Base-by-base conservation (phyloP, 345 rosid species). In the Rhodamnia argentea region DNA sequence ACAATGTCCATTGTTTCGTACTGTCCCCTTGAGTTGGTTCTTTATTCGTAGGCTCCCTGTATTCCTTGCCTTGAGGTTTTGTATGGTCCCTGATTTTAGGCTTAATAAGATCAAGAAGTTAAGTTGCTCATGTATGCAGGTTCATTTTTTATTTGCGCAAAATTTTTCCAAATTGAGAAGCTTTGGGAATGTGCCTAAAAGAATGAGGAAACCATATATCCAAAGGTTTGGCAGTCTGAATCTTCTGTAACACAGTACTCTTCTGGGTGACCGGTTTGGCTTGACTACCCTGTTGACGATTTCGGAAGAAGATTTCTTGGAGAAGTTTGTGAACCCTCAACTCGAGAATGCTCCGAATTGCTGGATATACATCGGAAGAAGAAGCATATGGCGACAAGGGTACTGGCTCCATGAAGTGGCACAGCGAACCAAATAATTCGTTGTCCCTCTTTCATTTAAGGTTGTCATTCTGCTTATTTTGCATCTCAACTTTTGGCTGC, bases 281-380 rank as follows among this genome's bases (percentile, higher is more conserved):
- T 47, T 87, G 6, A 2, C 6, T 11, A 3, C 55, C 2, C 55
- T 85, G 32, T 84, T 90, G 23, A 2, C 4, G 0, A 3, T 22
- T 44, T 29, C 86, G 15, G 91, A 90, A 78, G 40, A 84, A 57
- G 3, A 4, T 6, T 88, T 90, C 57, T 15, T 90, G 55, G 32
- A 52, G 75, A 88, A 52, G 86, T 86, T 85, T 83, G 59, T 91
- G 84, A 50, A 57, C 50, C 27, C 55, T 24, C 75, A 82, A 57
- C 55, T 83, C 6, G 51, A 83, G 64, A 83, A 84, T 54, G 85
- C 75, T 55, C 87, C 85, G 8, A 53, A 58, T 76, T 90, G 85
- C 81, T 86, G 87, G 83, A 76, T 82, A 29, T 89, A 16, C 90
- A 89, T 40, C 2, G 42, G 70, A 81, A 58, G 82, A 86, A 93